Evolutionary conservation across 1,284 basidiomycete species (phyloP).

Genomic region (Apiotrichum gamsii): DNA sequence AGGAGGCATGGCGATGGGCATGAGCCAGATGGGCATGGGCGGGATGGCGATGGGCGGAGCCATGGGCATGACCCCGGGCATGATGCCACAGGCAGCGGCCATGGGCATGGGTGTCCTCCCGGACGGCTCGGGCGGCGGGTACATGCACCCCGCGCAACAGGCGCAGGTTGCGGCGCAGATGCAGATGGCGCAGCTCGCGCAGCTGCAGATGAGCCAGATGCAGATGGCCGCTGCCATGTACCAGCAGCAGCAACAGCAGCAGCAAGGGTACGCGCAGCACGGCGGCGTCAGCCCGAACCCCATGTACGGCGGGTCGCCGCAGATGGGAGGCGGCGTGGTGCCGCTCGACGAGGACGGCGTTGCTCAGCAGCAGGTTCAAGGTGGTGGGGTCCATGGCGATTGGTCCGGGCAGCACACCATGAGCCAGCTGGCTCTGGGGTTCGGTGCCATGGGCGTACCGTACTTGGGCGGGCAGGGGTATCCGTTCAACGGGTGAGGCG

Average conservation of each 20-base stretch:
- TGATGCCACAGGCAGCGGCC: no score
- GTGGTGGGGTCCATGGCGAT: neutral
- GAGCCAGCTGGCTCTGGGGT: conserved; percentile 8
- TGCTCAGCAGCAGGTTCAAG: neutral
- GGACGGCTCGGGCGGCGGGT: no score
- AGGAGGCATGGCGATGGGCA: neutral
- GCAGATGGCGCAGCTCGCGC: neutral
- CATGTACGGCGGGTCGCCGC: neutral
- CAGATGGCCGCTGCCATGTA: no score
- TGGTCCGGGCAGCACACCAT: conserved; percentile 4
- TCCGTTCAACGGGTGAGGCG: neutral
- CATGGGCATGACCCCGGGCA: no score
- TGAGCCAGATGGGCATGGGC: neutral
- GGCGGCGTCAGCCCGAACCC: neutral
- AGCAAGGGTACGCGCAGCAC: no score
- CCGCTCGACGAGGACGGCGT: no score
- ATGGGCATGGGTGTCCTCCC: no score
- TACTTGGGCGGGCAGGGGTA: neutral
- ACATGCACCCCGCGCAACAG: neutral
- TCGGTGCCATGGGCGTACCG: conserved; percentile 7
- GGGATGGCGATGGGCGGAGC: neutral
- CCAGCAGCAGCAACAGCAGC: no score
- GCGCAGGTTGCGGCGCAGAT: neutral
- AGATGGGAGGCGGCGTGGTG: no score
- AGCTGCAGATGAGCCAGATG: no score